Base-by-base conservation (phyloP, 1,139 yeast species). In the Geotrichum citri-aurantii region DNA sequence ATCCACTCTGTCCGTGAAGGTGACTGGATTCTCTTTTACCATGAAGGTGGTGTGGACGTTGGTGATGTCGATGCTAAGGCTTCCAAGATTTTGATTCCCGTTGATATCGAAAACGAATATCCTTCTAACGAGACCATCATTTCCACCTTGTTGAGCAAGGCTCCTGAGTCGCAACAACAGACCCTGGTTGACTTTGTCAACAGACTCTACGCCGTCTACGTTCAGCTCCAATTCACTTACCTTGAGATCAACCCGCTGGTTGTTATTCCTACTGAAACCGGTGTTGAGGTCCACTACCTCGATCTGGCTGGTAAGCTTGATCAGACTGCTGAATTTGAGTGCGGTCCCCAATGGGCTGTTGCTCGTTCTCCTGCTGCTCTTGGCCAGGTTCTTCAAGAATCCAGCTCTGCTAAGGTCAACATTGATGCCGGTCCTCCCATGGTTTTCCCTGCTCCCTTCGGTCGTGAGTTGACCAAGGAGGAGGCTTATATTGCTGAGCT, bases 381-480 rank as follows among this genome's bases (percentile, higher is more conserved):
- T 40, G 80, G 80, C 57, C 68, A 71, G 59, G 64, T 61, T 37
- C 66, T 65, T 49, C 58, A 62, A 54, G 63, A 69, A 46, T 50
- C 64, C 40, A 17, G 63, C 19, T 57, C 63, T 46, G 63, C 64
- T 53, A 70, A 69, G 66, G 66, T 68, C 52, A 70, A 64, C 61
- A 66, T 73, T 52, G 80, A 77, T 62, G 77, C 76, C 58, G 80
- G 80, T 44, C 80, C 80, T 48, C 75, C 80, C 59, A 77, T 77
- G 79, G 77, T 69, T 55, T 77, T 77, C 75, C 80, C 80, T 27
- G 80, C 80, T 27, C 80, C 80, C 21, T 77, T 77, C 61, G 80
- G 80, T 51, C 76, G 80, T 53, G 80, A 77, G 61, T 63, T 76
- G 65, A 64, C 77, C 61, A 68, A 73, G 58, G 80, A 77, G 65